phyloP scores from a whole-genome alignment of 768 basidiomycete species.

The Tulasnella sp. region DNA sequence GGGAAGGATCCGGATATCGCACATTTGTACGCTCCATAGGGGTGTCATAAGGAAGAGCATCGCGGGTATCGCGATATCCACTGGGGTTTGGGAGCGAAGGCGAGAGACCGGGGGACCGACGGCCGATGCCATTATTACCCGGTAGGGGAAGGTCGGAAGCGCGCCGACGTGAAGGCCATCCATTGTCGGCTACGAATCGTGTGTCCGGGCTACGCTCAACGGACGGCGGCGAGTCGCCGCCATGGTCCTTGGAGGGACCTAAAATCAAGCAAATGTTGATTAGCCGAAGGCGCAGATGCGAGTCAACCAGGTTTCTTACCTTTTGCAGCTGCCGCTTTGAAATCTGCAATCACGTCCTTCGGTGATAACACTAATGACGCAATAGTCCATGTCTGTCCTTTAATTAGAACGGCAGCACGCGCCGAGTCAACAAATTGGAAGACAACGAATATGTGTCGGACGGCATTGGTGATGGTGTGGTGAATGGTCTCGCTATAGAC shows the following conservation, averaged over 20 bases:
- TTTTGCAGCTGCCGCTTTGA: slow-evolving; percentile 1
- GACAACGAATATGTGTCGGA: slow-evolving; percentile 11
- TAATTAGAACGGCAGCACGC: slow-evolving; percentile 2
- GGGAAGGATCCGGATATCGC: not conserved
- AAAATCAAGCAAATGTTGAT: no score
- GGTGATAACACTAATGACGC: not conserved
- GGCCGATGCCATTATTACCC: not conserved
- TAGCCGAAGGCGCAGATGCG: no score
- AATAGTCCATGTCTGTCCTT: slow-evolving; percentile 6
- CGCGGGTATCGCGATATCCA: slow-evolving; percentile 1
- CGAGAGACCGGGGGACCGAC: not conserved
- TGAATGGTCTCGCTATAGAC: slow-evolving; percentile 5
- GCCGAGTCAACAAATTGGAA: slow-evolving; percentile 4
- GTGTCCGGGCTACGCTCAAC: not conserved
- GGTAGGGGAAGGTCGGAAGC: not conserved
- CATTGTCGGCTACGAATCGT: slow-evolving; percentile 6
- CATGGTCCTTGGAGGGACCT: no score
- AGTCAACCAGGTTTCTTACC: not conserved
- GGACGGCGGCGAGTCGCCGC: not conserved
- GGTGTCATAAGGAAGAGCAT: not conserved
- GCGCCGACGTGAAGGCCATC: slow-evolving; percentile 9
- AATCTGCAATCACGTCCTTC: slow-evolving; percentile 5
- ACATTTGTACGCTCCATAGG: not conserved
- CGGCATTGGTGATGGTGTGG: not conserved
- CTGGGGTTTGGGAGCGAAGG: not conserved